Base-by-base conservation (phyloP, 306 rosid genomes). In the Cicer yamashitae region DNA sequence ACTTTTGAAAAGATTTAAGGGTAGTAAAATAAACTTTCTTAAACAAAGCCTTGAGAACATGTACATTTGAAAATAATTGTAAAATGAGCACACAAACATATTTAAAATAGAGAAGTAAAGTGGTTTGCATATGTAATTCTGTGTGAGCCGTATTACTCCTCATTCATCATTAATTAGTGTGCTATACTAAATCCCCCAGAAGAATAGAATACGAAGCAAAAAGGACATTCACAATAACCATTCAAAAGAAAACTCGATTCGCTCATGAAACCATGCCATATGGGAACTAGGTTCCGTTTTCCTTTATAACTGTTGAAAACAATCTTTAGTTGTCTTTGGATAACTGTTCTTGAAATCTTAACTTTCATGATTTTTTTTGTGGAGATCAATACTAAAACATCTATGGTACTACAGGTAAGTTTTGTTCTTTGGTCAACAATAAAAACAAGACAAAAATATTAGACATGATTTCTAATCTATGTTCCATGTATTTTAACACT, bases 391-490 rank as follows among this genome's bases (percentile, higher is more conserved):
- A 47, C 52, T 53, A 17, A 7, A 52, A 57, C 38, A 57, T 41
- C 39, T 9, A 58, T 5, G 39, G 14, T 58, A 58, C 64, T 58
- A 58, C 6, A 58, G 40, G 64, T 58, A 34, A 34, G 18, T 60
- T 54, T 60, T 34, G 66, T 34, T 34, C 66, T 34, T 25, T 34
- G 0, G 44, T 3, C 34, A 12, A n/a, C 67, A 34, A 18, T 12
- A 34, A 60, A 58, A 34, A 60, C 69, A 63, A 39, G 48, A 39
- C 39, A 65, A 65, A 65, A 10, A 63, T 15, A 20, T 10, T 41
- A 61, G 45, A 61, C 38, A 10, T 10, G 53, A 43, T 6, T 65
- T 18, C 34, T 17, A 17, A 15, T 37, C 70, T 17, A 2, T 43
- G 53, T 6, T 65, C 39, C 48, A 10, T 3, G 5, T 18, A 64